Evolutionary conservation across 208 protist genomes (phyloP), one percentile per base, ranked within the genome.

Genomic region (Kentomonas sorsogonicus): DNA sequence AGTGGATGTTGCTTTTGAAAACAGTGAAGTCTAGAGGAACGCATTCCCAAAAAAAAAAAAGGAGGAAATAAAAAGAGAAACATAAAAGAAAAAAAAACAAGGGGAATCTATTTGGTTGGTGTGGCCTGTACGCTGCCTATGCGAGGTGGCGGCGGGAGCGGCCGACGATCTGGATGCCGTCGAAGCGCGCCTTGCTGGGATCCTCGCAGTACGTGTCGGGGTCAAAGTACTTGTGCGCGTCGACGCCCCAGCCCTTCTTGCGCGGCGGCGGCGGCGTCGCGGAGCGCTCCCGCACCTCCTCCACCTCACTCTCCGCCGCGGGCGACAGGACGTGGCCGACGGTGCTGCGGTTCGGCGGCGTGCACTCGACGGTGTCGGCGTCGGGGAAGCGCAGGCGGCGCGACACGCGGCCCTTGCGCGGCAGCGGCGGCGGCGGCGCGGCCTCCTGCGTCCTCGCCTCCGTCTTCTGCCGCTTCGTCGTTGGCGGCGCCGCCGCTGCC

Each of bases 181-280:
- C 66, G 44, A 86, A 46, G 11, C 66, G 67, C 30, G 83, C 83
- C 69, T 86, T 90, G 4, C 29, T 67, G 0, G 83, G 83, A 36
- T 90, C 72, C 56, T 90, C 83, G 60, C 70, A 84, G 53, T 90
- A 90, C 18, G 83, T 90, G 36, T 81, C 72, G n/a, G 77, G 64
- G 68, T 90, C 83, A 61, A 90, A 90, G 66, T 71, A 90, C 34
- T 74, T 73, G 38, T 57, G 27, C n/a, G 83, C 78, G 30, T 84
- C 71, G 23, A 44, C 71, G n/a, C 83, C 83, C 83, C 83, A 90
- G n/a, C 83, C 83, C 33, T 78, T 74, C 27, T n/a, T n/a, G n/a
- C n/a, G n/a, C n/a, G n/a, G n/a, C n/a, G n/a, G n/a, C n/a, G 83
- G 83, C 20, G 63, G 58, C 38, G 61, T 50, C 57, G 51, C 34